phyloP scores from a whole-genome alignment of 2,329 filamentous ascomycete species.

The Cryphonectria parasitica region DNA sequence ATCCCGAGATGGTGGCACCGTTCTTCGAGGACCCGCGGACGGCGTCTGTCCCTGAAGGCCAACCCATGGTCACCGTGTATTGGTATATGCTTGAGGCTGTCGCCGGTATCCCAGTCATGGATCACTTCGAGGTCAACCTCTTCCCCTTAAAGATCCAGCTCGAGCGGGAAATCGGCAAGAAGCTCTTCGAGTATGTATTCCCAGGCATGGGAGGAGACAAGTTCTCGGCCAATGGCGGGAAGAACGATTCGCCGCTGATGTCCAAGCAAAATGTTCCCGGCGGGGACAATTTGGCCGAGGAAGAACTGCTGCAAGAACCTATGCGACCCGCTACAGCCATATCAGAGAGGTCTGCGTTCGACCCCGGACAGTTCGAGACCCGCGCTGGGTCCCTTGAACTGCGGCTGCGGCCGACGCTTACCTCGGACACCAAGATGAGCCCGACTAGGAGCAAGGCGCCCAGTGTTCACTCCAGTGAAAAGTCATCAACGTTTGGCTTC shows the following conservation, averaged over 20 bases:
- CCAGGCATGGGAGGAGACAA: conserved; percentile 72
- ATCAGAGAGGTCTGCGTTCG: conserved; percentile 48
- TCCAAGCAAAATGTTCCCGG: conserved; percentile 49
- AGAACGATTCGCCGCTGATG: conserved; percentile 65
- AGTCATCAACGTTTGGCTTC: conserved; percentile 53
- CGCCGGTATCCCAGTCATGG: conserved; percentile 94
- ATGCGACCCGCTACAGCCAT: conserved; percentile 39
- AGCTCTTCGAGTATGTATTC: conserved; percentile 96
- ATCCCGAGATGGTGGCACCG: conserved; percentile 93
- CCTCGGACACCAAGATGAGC: conserved; percentile 50
- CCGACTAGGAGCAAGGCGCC: conserved; percentile 51
- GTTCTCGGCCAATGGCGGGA: conserved; percentile 42
- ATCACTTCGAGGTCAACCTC: conserved; percentile 92
- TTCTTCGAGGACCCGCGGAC: conserved; percentile 70
- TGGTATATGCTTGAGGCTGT: conserved; percentile 99
- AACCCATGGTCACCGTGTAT: conserved; percentile 89
- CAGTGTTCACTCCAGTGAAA: conserved; percentile 54
- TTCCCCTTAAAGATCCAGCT: conserved; percentile 93
- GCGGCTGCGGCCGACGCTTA: conserved; percentile 81
- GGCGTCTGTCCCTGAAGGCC: conserved; percentile 59
- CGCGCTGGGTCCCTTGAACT: conserved; percentile 78
- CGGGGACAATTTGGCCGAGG: conserved; percentile 53
- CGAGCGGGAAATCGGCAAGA: conserved; percentile 89
- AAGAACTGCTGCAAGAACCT: conserved; percentile 39
- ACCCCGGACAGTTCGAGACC: conserved; percentile 55